Percentiles rank a stretch among this genome's conserved stretches.
These are phyloP conservation scores for Vachellia pachyceras DNA, from an alignment of 306 rosid species.

Conservation along the genomic window DNA sequence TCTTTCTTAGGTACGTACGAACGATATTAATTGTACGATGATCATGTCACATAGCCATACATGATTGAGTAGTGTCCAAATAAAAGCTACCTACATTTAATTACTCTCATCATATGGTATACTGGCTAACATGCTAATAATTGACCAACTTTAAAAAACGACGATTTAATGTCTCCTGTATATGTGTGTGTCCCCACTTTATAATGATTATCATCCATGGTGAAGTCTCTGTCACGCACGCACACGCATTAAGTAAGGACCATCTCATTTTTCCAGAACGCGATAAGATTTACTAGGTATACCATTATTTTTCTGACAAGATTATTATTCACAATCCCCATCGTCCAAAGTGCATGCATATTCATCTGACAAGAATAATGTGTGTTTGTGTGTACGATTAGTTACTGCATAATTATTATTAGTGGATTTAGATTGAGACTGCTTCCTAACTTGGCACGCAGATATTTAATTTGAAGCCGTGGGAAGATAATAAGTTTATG, in stretches of 20 bases:
- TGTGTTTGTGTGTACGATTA: not conserved
- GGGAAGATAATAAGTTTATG: not conserved
- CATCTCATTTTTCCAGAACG: not conserved
- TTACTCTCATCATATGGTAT: not conserved
- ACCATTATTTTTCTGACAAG: not conserved
- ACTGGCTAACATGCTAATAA: slow-evolving; percentile 1
- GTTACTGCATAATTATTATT: not conserved
- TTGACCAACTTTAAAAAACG: not conserved
- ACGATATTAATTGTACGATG: slow-evolving; percentile 1
- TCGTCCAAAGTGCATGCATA: not conserved
- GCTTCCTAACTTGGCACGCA: slow-evolving; percentile 20
- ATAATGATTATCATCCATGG: slow-evolving; percentile 10
- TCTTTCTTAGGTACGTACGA: not conserved
- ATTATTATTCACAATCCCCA: not conserved
- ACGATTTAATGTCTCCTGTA: not conserved
- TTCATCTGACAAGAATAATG: not conserved
- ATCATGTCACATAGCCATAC: not conserved
- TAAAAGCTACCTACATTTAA: not conserved
- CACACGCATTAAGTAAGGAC: not conserved
- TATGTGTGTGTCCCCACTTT: not conserved
- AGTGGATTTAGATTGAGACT: slow-evolving; percentile 9
- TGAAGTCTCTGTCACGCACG: not conserved
- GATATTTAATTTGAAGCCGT: slow-evolving; percentile 2
- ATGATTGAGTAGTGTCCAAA: not conserved
- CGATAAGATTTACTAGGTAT: not conserved